Percentiles rank a stretch among this genome's conserved stretches.
Evolutionary conservation across 139 green algal genomes (phyloP).

Genomic region (Closterium sp.): DNA sequence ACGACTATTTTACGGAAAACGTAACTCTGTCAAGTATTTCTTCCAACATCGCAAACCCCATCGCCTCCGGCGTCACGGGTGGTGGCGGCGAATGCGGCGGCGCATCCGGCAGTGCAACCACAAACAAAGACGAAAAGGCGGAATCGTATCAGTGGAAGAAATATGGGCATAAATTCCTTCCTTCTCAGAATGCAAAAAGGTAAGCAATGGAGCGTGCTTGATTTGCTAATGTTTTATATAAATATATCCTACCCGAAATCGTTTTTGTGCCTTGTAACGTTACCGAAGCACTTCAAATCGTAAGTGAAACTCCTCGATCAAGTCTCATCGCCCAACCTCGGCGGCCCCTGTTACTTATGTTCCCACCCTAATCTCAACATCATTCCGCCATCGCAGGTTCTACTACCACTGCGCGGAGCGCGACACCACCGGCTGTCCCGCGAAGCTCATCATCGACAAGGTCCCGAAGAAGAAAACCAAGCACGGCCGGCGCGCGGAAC

Average conservation of each 20-base stretch:
- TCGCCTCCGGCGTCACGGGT: no score
- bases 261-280: no score
- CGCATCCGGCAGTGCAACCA: no score
- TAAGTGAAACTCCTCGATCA: no score
- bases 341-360: no score
- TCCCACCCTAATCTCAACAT: no score
- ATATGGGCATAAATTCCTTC: background rate
- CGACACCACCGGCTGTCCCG: background rate
- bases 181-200: background rate
- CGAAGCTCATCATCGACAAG: background rate
- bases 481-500: no score
- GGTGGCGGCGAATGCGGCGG: no score
- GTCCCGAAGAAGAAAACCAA: background rate
- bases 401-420: background rate
- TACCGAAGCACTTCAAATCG: background rate
- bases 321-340: no score
- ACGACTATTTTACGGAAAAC: background rate
- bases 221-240: no score
- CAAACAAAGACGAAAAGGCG: background rate
- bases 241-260: no score
- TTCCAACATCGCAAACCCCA: background rate
- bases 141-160: background rate
- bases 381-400: background rate
- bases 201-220: background rate
- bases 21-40: background rate